Conservation (phyloP, 108 stramenopile genomes). For the Cylindrotheca fusiformis region DNA sequence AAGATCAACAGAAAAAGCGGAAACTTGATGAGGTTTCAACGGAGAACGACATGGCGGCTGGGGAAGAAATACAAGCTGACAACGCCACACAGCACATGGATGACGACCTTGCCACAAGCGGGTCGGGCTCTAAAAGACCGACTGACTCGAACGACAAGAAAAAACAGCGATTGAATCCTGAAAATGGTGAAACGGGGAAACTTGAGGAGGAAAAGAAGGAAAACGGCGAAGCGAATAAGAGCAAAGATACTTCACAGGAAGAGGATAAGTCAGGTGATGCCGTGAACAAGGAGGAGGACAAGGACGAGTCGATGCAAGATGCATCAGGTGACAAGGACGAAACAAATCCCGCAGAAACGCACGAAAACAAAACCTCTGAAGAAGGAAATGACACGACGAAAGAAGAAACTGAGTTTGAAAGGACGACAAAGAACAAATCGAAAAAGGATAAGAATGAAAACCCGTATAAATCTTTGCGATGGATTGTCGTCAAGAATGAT, state of each 20-base stretch:
- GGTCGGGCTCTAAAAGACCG: too few relatives aligned
- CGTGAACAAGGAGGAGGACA: neutral
- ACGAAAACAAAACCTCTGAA: neutral
- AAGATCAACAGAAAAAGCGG: too few relatives aligned
- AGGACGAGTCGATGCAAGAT: neutral
- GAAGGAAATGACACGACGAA: neutral
- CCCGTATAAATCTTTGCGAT: constrained; percentile 61
- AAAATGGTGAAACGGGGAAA: constrained; percentile 6
- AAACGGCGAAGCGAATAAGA: neutral
- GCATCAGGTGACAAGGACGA: neutral
- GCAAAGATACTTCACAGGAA: neutral
- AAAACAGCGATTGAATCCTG: too few relatives aligned
- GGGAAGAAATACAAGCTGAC: neutral
- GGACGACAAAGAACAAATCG: neutral
- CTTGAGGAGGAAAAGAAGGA: neutral
- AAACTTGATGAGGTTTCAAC: neutral
- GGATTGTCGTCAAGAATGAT: constrained; percentile 81
- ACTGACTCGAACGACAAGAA: too few relatives aligned
- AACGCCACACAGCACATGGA: neutral
- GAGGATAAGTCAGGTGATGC: neutral
- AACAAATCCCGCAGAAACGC: neutral
- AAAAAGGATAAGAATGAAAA: constrained; percentile 17
- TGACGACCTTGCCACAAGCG: neutral
- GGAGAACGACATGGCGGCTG: neutral
- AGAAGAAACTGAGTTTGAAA: neutral